A percentile compares a stretch with the other conserved stretches of the same genome.
Conservation (phyloP, 2,329 filamentous ascomycete species). For the Neurospora sp. region DNA sequence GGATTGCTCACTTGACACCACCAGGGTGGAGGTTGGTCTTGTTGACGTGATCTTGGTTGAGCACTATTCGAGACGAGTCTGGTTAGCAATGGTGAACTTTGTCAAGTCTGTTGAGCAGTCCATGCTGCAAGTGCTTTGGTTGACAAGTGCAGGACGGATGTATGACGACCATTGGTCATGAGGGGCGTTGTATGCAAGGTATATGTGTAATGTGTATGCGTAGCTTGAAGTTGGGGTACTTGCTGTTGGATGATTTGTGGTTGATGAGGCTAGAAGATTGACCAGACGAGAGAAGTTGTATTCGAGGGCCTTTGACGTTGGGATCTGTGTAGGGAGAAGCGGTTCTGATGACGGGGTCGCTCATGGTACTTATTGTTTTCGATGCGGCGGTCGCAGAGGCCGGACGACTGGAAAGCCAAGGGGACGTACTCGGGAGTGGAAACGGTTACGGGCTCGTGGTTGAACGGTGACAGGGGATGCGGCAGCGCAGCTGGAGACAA, state of each 20-base stretch:
- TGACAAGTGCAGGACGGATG: neutral
- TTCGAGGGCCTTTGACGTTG: conserved; percentile 32
- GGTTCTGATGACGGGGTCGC: conserved; percentile 32
- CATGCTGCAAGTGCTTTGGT: neutral
- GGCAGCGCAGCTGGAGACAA: conserved; percentile 7
- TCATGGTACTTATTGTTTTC: conserved; percentile 24
- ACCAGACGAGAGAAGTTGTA: conserved; percentile 28
- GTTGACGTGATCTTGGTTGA: conserved; percentile 57
- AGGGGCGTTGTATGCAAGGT: conserved; percentile 11
- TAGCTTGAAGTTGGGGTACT: neutral
- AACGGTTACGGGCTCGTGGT: conserved; percentile 5
- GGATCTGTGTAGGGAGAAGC: conserved; percentile 36
- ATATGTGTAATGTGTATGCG: neutral
- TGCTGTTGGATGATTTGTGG: conserved; percentile 22
- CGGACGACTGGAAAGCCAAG: neutral
- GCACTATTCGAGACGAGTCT: conserved; percentile 29
- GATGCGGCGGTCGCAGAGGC: conserved; percentile 1
- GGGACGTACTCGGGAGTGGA: conserved; percentile 1
- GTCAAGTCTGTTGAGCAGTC: neutral
- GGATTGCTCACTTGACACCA: conserved; percentile 69
- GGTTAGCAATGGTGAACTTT: conserved; percentile 8
- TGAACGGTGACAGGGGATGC: conserved; percentile 12
- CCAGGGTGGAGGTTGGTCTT: conserved; percentile 84
- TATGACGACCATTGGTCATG: neutral
- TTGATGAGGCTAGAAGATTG: conserved; percentile 16